These are phyloP conservation scores for Oryza longistaminata DNA, from an alignment of 176 grass and related monocot species.

Conservation along the genomic window DNA sequence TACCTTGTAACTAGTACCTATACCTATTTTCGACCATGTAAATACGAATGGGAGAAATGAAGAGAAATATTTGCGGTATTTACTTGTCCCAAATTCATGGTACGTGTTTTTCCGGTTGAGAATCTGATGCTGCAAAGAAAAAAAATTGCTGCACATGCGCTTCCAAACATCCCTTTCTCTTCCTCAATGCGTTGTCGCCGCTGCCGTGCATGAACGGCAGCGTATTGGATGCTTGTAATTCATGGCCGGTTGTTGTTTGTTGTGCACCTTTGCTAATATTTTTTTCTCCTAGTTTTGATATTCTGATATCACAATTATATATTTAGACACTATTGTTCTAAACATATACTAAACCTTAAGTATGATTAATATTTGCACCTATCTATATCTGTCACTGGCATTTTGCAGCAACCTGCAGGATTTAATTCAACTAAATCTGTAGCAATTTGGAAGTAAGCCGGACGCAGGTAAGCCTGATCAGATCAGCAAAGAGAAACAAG, in stretches of 20 bases:
- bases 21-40: slow-evolving; percentile 34
- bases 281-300: not conserved
- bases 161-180: not conserved
- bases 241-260: not conserved
- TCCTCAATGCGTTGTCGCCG: not conserved
- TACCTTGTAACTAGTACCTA: not conserved
- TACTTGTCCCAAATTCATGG: not conserved
- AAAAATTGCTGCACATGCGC: not conserved
- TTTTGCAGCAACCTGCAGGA: not conserved
- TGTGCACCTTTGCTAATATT: not conserved
- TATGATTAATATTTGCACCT: not conserved
- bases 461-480: too few relatives aligned
- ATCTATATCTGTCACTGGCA: not conserved
- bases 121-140: not conserved
- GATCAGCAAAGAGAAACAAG: not conserved
- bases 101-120: not conserved
- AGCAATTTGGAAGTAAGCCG: too few relatives aligned
- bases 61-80: not conserved
- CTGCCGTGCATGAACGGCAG: not conserved
- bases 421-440: not conserved
- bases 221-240: not conserved
- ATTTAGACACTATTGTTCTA: not conserved
- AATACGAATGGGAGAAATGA: slow-evolving; percentile 36
- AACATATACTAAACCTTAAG: not conserved
- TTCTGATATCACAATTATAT: not conserved